phyloP scores from a whole-genome alignment of 2,329 filamentous ascomycete species.

The Sarocladium brachiariae region DNA sequence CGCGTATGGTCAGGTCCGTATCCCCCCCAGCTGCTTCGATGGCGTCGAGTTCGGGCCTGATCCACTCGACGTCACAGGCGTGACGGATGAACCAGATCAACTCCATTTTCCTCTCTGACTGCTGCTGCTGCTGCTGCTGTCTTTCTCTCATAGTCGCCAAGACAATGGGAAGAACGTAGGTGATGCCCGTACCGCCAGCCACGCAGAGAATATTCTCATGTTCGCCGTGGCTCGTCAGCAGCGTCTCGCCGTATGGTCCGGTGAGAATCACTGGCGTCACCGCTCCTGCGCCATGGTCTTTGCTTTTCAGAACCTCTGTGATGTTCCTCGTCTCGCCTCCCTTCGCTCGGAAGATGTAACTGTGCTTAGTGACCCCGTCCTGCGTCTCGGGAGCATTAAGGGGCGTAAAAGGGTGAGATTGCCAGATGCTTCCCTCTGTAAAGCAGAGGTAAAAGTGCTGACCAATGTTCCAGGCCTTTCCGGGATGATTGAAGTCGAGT shows the following conservation, averaged over 20 bases:
- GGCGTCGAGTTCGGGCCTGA: conserved; percentile 46
- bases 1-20: conserved; percentile 41
- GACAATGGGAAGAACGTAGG: conserved; percentile 31
- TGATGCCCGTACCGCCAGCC: conserved; percentile 32
- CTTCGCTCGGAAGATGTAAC: conserved; percentile 52
- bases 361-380: conserved; percentile 37
- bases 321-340: conserved; percentile 53
- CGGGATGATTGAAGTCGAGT: conserved; percentile 57
- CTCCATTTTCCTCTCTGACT: conserved; percentile 40
- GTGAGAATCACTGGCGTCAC: conserved; percentile 51
- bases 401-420: conserved; percentile 66
- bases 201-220: conserved; percentile 15
- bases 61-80: conserved; percentile 48
- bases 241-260: conserved; percentile 55
- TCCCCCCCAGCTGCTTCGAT: conserved; percentile 32
- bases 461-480: conserved; percentile 56
- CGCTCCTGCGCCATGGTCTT: neutral
- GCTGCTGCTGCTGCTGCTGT: too few species aligned
- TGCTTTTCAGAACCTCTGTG: conserved; percentile 33
- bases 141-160: too few species aligned
- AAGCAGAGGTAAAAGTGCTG: conserved; percentile 70
- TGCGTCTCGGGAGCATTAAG: conserved; percentile 42
- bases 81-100: conserved; percentile 60
- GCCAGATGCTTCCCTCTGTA: conserved; percentile 59
- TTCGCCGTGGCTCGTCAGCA: conserved; percentile 24